Evolutionary conservation across 345 rosid genomes (phyloP).

Genomic region (Acer yangbiense): DNA sequence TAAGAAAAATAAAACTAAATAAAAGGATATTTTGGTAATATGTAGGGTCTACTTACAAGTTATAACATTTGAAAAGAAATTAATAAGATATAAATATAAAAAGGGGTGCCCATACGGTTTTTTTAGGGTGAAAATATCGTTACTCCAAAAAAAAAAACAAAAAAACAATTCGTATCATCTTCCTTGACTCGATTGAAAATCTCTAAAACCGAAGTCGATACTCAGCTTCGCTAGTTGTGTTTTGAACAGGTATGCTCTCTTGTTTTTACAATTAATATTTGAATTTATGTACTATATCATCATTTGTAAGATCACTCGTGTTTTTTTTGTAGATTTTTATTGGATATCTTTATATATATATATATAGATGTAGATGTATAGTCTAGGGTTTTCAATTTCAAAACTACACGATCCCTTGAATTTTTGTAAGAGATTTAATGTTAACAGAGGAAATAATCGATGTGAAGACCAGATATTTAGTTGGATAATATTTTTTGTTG

Average conservation of each 20-base stretch:
- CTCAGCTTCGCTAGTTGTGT: background rate
- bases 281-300: background rate
- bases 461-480: too few relatives aligned
- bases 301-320: background rate
- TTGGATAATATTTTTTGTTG: too few relatives aligned
- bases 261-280: background rate
- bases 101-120: too few relatives aligned
- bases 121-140: too few relatives aligned
- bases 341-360: background rate
- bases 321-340: background rate
- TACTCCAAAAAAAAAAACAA: too few relatives aligned
- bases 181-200: background rate
- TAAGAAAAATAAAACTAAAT: too few relatives aligned
- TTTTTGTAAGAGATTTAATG: background rate
- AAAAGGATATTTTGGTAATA: too few relatives aligned
- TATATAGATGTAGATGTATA: background rate
- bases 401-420: background rate
- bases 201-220: background rate
- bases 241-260: background rate
- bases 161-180: background rate
- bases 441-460: background rate
- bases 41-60: too few relatives aligned
- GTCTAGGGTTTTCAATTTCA: constrained; percentile 17
- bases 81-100: too few relatives aligned
- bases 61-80: too few relatives aligned